Conservation (phyloP, 345 rosid genomes). For the Linum usitatissimum region DNA sequence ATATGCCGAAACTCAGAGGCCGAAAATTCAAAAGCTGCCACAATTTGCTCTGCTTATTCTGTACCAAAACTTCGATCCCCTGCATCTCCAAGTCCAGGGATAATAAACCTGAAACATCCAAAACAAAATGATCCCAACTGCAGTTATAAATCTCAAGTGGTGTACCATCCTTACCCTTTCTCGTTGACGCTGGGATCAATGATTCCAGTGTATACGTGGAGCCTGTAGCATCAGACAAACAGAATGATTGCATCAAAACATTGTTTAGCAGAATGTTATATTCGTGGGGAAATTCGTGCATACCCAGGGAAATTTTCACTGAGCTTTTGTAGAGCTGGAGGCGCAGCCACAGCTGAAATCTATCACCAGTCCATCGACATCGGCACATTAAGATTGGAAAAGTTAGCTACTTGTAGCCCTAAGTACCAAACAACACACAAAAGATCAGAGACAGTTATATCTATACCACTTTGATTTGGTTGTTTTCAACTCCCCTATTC, state of each 20-base stretch:
- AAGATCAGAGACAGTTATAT: conserved; percentile 11
- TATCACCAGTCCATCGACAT: conserved; percentile 17
- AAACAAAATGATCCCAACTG: background rate
- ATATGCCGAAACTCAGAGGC: background rate
- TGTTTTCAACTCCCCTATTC: conserved; percentile 57
- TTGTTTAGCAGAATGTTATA: background rate
- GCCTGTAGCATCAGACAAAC: conserved; percentile 34
- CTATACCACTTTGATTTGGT: conserved; percentile 81
- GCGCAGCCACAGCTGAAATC: conserved; percentile 90
- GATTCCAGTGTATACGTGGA: conserved; percentile 85
- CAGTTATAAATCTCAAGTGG: background rate
- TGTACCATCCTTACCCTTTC: conserved; percentile 70
- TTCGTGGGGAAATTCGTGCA: background rate
- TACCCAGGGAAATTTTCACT: conserved; percentile 94
- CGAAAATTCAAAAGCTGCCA: conserved; percentile 17
- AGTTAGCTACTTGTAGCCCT: background rate
- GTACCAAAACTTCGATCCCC: conserved; percentile 95
- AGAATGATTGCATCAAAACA: conserved; percentile 1
- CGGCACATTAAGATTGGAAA: background rate
- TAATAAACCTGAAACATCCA: conserved; percentile 43
- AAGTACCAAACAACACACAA: background rate
- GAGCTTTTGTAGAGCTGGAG: conserved; percentile 89
- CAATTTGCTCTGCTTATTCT: conserved; percentile 5
- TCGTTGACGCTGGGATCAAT: conserved; percentile 78
- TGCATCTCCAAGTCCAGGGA: conserved; percentile 99